phyloP scores from a whole-genome alignment of 2,329 filamentous ascomycete genomes.

The Aspergillus quadricinctus region DNA sequence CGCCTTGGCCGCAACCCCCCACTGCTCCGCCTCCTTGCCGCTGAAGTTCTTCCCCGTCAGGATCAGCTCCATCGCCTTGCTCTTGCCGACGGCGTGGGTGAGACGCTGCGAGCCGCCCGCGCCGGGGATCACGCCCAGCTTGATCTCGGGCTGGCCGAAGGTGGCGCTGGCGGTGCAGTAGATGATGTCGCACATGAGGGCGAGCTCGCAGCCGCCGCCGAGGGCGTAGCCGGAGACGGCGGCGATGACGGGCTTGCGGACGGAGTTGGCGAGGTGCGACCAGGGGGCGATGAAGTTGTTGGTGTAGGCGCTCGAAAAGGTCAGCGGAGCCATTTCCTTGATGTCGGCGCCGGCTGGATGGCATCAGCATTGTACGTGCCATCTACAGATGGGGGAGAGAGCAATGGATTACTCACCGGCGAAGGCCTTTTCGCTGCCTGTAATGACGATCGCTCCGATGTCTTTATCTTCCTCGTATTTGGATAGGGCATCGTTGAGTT shows the following conservation, averaged over 20 bases:
- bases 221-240: conserved; percentile 93
- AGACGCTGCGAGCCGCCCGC: conserved; percentile 88
- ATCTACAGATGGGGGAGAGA: neutral
- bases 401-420: conserved; percentile 47
- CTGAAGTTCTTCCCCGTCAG: conserved; percentile 80
- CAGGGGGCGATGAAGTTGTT: conserved; percentile 92
- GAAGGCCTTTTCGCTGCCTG: conserved; percentile 84
- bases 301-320: conserved; percentile 82
- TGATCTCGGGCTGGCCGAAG: conserved; percentile 97
- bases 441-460: conserved; percentile 75
- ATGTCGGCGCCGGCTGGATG: conserved; percentile 84
- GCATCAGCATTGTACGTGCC: neutral
- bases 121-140: conserved; percentile 86
- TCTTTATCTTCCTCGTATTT: conserved; percentile 65
- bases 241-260: conserved; percentile 92
- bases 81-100: conserved; percentile 77
- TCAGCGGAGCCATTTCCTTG: conserved; percentile 95
- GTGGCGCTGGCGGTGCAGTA: conserved; percentile 84
- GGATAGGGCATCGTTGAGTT: conserved; percentile 75
- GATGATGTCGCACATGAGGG: conserved; percentile 94
- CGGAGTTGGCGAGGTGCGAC: conserved; percentile 75
- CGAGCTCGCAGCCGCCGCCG: conserved; percentile 91
- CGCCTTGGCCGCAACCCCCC: conserved; percentile 81
- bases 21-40: conserved; percentile 78
- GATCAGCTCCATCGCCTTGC: conserved; percentile 85